Percentiles rank a stretch among this genome's conserved stretches.
Conservation (phyloP, 805 yeast species). For the Kockiozyma suomiensis region DNA sequence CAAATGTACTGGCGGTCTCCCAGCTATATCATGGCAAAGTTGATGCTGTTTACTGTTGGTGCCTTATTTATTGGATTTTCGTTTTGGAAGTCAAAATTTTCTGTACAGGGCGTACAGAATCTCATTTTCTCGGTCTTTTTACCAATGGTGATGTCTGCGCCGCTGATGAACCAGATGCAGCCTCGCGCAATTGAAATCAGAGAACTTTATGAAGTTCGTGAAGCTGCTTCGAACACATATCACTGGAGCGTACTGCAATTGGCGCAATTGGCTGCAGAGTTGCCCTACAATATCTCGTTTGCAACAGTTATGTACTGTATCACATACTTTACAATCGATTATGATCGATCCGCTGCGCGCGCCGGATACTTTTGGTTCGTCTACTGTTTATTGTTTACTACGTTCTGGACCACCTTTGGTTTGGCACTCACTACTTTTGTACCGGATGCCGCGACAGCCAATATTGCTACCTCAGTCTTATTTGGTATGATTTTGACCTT, state of each 20-base stretch:
- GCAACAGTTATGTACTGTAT: constrained; percentile 58
- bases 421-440: constrained; percentile 58
- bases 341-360: constrained; percentile 49
- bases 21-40: constrained; percentile 62
- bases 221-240: constrained; percentile 69
- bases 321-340: constrained; percentile 54
- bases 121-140: constrained; percentile 60
- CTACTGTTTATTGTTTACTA: constrained; percentile 54
- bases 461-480: constrained; percentile 58
- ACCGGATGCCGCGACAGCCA: constrained; percentile 69
- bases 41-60: constrained; percentile 52
- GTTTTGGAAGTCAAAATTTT: constrained; percentile 59
- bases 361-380: constrained; percentile 51
- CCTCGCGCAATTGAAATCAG: constrained; percentile 60
- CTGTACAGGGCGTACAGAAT: constrained; percentile 59
- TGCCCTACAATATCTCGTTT: constrained; percentile 59
- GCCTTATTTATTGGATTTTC: constrained; percentile 74
- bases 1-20: constrained; percentile 62
- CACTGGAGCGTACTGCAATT: constrained; percentile 66
- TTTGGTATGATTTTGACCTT: constrained; percentile 63
- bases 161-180: constrained; percentile 64
- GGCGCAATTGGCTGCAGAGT: constrained; percentile 57
- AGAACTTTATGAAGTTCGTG: constrained; percentile 70
- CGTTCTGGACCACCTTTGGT: constrained; percentile 56
- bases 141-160: constrained; percentile 59